These are phyloP conservation scores for Geotrichum klebahnii DNA, from an alignment of 1,139 yeast species.

Conservation along the genomic window DNA sequence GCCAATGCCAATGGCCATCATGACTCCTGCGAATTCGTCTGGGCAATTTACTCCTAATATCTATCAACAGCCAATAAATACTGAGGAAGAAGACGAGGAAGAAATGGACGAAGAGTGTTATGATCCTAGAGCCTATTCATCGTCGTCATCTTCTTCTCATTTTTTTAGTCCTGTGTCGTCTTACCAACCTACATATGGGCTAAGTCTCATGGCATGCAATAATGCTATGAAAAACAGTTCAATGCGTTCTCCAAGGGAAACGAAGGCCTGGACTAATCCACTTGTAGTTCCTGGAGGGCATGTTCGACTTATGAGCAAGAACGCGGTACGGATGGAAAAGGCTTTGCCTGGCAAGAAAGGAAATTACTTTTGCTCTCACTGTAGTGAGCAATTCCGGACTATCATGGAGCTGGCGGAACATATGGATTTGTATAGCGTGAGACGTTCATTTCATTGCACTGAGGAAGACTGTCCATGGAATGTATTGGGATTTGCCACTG, in stretches of 20 bases:
- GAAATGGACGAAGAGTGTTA: no score
- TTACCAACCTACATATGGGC: neutral
- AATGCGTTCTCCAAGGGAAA: conserved; percentile 1
- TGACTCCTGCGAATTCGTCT: neutral
- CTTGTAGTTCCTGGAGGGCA: conserved; percentile 12
- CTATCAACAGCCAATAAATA: no score
- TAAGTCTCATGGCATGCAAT: neutral
- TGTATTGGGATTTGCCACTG: conserved; percentile 55
- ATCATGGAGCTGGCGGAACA: conserved; percentile 47
- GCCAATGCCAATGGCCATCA: neutral
- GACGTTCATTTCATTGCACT: conserved; percentile 51
- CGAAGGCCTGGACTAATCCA: conserved; percentile 19
- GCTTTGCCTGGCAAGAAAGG: conserved; percentile 44
- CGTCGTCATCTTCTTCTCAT: no score
- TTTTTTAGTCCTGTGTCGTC: no score
- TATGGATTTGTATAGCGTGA: conserved; percentile 44
- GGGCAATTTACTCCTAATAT: no score
- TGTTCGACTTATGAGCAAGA: conserved; percentile 8
- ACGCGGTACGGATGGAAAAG: conserved; percentile 4
- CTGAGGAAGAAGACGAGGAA: no score
- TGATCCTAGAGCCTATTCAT: no score
- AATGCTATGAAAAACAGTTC: neutral
- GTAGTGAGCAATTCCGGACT: conserved; percentile 43
- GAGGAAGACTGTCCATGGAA: conserved; percentile 58
- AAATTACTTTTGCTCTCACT: conserved; percentile 51